phyloP scores from a whole-genome alignment of 345 rosid genomes.

The Aquilaria yunnanensis region DNA sequence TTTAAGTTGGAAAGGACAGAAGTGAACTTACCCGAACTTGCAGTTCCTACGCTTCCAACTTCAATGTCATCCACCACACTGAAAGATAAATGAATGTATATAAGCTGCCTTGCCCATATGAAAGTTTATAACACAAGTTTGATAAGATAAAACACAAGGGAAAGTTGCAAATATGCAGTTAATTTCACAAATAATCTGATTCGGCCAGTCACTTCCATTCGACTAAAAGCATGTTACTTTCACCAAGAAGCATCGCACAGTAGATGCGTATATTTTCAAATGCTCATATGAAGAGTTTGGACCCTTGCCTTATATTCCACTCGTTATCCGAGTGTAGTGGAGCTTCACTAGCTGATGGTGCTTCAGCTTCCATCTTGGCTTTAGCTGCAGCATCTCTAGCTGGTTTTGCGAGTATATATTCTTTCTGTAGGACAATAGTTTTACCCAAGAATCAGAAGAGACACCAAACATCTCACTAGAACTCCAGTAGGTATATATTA shows the following conservation, averaged over 20 bases:
- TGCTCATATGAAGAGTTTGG: not conserved
- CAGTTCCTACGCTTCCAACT: constrained; percentile 26
- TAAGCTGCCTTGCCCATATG: no score
- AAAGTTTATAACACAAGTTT: no score
- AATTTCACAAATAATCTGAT: no score
- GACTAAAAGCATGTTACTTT: no score
- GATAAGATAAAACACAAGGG: no score
- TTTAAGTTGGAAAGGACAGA: no score
- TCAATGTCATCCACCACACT: constrained; percentile 68
- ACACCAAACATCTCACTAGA: constrained; percentile 8
- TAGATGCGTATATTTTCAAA: no score
- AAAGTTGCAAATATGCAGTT: no score
- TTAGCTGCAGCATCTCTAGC: constrained; percentile 84
- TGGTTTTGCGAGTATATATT: constrained; percentile 65
- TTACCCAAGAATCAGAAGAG: constrained; percentile 5
- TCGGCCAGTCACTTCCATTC: no score
- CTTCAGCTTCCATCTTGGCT: constrained; percentile 82
- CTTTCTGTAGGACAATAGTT: constrained; percentile 48
- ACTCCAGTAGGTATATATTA: no score
- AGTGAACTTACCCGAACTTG: constrained; percentile 50
- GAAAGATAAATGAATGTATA: constrained; percentile 6
- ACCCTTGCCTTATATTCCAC: constrained; percentile 83
- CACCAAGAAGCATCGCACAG: not conserved
- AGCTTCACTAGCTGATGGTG: constrained; percentile 30
- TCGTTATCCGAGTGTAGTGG: constrained; percentile 86